Evolutionary conservation across 2,329 filamentous ascomycete genomes (phyloP).

Genomic region (Fusarium floridanum): DNA sequence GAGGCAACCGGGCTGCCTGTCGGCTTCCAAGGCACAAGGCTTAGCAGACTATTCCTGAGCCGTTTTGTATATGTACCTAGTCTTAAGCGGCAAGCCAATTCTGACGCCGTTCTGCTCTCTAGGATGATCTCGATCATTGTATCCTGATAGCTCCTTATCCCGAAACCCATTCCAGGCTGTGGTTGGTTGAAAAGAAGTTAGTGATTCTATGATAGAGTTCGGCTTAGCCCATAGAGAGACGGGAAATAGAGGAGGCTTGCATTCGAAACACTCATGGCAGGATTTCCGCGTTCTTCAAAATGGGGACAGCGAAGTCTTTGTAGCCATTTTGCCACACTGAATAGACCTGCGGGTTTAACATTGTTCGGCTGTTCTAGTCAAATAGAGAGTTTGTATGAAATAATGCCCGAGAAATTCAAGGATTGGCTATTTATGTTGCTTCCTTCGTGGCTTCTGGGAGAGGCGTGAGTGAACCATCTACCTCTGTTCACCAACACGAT

Average conservation of each 20-base stretch:
- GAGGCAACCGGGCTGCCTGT: not conserved
- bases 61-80: too few relatives aligned
- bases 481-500: not conserved
- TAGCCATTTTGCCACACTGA: not conserved
- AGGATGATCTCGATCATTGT: not conserved
- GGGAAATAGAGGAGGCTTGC: too few relatives aligned
- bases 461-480: not conserved
- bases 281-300: not conserved
- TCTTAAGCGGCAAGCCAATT: rapidly evolving
- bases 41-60: too few relatives aligned
- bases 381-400: not conserved
- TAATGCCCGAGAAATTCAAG: not conserved
- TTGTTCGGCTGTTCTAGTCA: not conserved
- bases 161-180: not conserved
- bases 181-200: not conserved
- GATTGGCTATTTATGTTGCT: not conserved
- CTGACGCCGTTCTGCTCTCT: not conserved
- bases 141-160: not conserved
- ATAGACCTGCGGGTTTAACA: not conserved
- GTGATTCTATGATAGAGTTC: not conserved
- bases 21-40: not conserved
- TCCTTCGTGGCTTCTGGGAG: not conserved
- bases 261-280: too few relatives aligned
- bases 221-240: not conserved
- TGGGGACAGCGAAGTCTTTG: not conserved